phyloP scores from a whole-genome alignment of 805 yeast genomes.

The Teunomyces atbi region DNA sequence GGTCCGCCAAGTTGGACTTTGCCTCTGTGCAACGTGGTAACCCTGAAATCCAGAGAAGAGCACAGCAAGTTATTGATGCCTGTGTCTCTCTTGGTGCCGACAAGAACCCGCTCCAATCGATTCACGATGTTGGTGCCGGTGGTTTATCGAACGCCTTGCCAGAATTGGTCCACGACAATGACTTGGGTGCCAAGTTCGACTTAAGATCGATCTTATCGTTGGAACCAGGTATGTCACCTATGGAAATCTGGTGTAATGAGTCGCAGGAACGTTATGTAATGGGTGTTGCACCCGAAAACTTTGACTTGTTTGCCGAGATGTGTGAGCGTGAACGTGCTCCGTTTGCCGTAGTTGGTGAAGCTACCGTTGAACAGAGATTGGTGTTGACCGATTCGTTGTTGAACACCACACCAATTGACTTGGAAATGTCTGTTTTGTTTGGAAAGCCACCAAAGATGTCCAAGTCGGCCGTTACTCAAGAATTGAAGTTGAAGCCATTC shows the following conservation, averaged over 20 bases:
- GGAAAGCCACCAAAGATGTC: conserved; percentile 98
- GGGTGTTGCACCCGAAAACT: conserved; percentile 81
- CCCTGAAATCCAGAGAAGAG: conserved; percentile 99
- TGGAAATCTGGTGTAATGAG: conserved; percentile 99
- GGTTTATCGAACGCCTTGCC: conserved; percentile 97
- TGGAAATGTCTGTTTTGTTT: conserved; percentile 91
- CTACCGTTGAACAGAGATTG: conserved; percentile 82
- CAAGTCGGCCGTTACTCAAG: conserved; percentile 64
- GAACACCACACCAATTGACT: conserved; percentile 85
- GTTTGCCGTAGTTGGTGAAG: conserved; percentile 91
- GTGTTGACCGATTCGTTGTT: conserved; percentile 76
- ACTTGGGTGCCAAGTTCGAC: conserved; percentile 90
- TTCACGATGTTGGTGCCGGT: conserved; percentile 99
- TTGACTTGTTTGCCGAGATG: conserved; percentile 67
- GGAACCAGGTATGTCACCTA: conserved; percentile 98
- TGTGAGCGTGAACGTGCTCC: conserved; percentile 97
- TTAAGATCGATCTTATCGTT: conserved; percentile 84
- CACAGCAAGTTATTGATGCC: conserved; percentile 95
- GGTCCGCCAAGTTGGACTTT: conserved; percentile 92
- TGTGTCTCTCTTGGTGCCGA: conserved; percentile 78
- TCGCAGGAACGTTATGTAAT: conserved; percentile 97
- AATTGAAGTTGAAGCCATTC: conserved; percentile 48
- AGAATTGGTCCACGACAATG: conserved; percentile 95
- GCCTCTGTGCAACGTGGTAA: conserved; percentile 99
- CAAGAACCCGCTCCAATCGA: conserved; percentile 78